Evolutionary conservation across 371 early-diverging fungal species (phyloP).

Genomic region (Paraphysoderma sedebokerense): DNA sequence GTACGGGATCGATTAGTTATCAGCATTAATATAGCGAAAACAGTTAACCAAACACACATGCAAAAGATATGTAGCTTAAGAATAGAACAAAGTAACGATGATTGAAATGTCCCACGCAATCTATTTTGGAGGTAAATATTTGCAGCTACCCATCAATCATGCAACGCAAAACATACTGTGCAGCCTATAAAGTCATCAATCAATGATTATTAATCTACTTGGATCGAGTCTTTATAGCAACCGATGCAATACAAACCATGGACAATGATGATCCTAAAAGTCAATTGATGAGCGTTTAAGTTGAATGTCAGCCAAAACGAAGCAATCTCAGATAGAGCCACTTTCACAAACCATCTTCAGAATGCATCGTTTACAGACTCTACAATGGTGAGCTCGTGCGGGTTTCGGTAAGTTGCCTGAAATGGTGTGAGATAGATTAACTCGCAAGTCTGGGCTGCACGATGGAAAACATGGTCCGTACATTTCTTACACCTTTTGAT

Average conservation of each 20-base stretch:
- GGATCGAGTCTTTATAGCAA: slow-evolving; percentile 1
- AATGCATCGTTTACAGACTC: slow-evolving; percentile 67
- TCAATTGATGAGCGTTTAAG: too few species aligned
- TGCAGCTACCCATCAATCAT: slow-evolving; percentile 33
- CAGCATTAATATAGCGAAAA: too few species aligned
- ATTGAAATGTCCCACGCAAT: slow-evolving; percentile 65
- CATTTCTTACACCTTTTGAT: too few species aligned
- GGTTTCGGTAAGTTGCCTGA: slow-evolving; percentile 56
- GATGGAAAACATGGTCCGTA: too few species aligned
- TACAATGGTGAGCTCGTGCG: slow-evolving; percentile 83
- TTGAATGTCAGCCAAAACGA: too few species aligned
- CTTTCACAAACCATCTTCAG: too few species aligned
- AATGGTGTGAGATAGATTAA: too few species aligned
- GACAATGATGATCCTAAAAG: slow-evolving; percentile 53
- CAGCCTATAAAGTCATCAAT: neutral
- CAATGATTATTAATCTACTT: neutral
- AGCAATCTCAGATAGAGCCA: too few species aligned
- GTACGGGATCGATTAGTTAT: too few species aligned
- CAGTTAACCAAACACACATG: too few species aligned
- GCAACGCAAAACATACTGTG: neutral
- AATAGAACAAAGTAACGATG: slow-evolving; percentile 69
- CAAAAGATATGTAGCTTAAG: slow-evolving; percentile 41
- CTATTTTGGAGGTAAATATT: slow-evolving; percentile 54
- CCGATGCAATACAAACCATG: slow-evolving; percentile 4
- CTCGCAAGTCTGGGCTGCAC: too few species aligned